Evolutionary conservation across 2,329 filamentous ascomycete species (phyloP).

Genomic region (Albifimbria verrucaria): DNA sequence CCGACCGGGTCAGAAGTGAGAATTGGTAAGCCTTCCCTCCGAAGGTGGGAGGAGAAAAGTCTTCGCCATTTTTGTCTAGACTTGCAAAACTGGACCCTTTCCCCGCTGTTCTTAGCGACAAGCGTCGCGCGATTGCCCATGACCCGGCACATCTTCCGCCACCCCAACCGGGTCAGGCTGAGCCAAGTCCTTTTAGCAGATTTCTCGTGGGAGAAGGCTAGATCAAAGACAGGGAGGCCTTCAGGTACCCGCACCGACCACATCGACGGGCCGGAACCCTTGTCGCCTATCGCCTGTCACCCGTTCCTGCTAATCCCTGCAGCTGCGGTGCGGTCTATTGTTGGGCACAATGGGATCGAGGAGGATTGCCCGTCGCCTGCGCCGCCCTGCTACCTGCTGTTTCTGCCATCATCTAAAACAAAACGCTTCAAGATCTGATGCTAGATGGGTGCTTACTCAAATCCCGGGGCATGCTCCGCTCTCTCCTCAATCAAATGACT

Average conservation of each 20-base stretch:
- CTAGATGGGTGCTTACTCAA: neutral
- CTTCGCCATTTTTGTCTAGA: neutral
- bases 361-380: neutral
- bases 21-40: too few relatives aligned
- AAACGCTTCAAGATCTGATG: neutral
- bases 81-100: neutral
- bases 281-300: neutral
- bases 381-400: neutral
- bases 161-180: neutral
- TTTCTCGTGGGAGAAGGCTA: neutral
- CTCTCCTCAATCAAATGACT: neutral
- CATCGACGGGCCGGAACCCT: neutral
- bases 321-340: neutral
- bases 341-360: neutral
- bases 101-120: neutral
- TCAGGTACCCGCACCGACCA: neutral
- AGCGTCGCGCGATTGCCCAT: neutral
- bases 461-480: neutral
- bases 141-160: neutral
- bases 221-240: too few relatives aligned
- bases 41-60: too few relatives aligned
- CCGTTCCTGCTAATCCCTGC: neutral
- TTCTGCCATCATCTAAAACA: neutral
- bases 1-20: too few relatives aligned
- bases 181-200: neutral